phyloP scores from a whole-genome alignment of 306 rosid species.

The Cucurbita maxima region DNA sequence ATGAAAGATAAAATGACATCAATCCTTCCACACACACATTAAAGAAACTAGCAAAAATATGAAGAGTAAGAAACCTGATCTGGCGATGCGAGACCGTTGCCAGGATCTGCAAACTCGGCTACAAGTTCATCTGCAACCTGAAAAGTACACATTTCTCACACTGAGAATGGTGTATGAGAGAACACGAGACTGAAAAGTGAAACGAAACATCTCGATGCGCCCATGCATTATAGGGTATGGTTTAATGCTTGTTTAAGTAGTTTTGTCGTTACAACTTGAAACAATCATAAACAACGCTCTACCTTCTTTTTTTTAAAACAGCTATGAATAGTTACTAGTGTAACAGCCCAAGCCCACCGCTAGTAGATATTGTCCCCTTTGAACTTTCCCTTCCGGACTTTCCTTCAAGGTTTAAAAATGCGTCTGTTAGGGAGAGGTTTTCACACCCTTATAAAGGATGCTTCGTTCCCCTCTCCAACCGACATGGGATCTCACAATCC shows the following conservation, averaged over 20 bases:
- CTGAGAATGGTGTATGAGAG: background rate
- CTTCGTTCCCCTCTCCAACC: too few relatives aligned
- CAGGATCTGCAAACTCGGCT: slow-evolving; percentile 80
- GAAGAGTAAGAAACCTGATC: slow-evolving; percentile 63
- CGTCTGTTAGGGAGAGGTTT: too few relatives aligned
- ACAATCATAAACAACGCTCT: background rate
- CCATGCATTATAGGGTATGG: background rate
- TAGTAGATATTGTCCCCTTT: too few relatives aligned
- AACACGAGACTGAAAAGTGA: background rate
- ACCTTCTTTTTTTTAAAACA: background rate
- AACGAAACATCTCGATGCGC: background rate
- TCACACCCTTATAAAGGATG: too few relatives aligned
- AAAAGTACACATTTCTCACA: slow-evolving; percentile 11
- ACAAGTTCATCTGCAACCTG: slow-evolving; percentile 99
- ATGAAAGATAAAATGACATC: background rate
- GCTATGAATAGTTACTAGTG: background rate
- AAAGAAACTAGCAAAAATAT: background rate
- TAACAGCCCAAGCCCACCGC: too few relatives aligned
- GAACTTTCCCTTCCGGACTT: too few relatives aligned
- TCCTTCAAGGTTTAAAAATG: too few relatives aligned
- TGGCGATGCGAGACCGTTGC: slow-evolving; percentile 45
- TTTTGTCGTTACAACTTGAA: background rate
- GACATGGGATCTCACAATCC: too few relatives aligned
- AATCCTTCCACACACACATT: background rate
- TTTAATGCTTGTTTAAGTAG: background rate